Conservation (phyloP, 139 green algal genomes). For the Chlorella sp. region DNA sequence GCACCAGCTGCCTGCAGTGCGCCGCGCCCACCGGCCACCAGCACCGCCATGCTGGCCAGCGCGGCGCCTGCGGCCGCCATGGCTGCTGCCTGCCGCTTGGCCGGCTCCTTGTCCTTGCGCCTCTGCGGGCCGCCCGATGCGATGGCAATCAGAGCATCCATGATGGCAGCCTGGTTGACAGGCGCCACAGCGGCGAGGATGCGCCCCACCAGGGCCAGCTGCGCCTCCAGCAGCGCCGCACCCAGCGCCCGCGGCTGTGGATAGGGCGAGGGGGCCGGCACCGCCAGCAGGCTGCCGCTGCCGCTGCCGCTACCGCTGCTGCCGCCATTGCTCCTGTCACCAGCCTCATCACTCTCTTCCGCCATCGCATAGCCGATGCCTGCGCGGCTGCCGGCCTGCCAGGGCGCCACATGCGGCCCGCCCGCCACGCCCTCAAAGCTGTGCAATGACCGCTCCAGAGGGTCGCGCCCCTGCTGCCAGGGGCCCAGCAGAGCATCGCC, state of each 20-base stretch:
- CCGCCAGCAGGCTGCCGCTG: background rate
- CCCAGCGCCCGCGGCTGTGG: conserved; percentile 68
- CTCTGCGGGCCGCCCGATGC: conserved; percentile 13
- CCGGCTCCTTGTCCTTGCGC: conserved; percentile 25
- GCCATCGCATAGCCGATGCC: conserved; percentile 42
- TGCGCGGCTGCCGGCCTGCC: conserved; percentile 62
- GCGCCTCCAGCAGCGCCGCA: conserved; percentile 64
- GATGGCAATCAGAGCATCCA: conserved; percentile 36
- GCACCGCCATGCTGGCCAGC: conserved; percentile 49
- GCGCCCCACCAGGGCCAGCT: conserved; percentile 69
- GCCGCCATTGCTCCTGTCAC: background rate
- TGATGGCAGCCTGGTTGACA: conserved; percentile 56
- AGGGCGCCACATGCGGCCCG: conserved; percentile 62
- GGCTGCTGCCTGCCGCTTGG: conserved; percentile 30
- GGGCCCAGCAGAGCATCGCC: conserved; percentile 78
- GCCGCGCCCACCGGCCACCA: conserved; percentile 29
- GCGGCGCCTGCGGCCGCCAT: conserved; percentile 44
- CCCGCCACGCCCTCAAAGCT: conserved; percentile 69
- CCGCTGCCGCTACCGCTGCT: background rate
- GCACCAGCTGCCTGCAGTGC: background rate
- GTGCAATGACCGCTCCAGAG: conserved; percentile 72
- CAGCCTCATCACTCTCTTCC: background rate
- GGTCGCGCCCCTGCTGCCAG: conserved; percentile 64
- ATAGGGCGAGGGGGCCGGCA: conserved; percentile 41
- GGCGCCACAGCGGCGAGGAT: conserved; percentile 54